Base-by-base conservation (phyloP, 2,329 filamentous ascomycete species). In the Sporothrix phasma region DNA sequence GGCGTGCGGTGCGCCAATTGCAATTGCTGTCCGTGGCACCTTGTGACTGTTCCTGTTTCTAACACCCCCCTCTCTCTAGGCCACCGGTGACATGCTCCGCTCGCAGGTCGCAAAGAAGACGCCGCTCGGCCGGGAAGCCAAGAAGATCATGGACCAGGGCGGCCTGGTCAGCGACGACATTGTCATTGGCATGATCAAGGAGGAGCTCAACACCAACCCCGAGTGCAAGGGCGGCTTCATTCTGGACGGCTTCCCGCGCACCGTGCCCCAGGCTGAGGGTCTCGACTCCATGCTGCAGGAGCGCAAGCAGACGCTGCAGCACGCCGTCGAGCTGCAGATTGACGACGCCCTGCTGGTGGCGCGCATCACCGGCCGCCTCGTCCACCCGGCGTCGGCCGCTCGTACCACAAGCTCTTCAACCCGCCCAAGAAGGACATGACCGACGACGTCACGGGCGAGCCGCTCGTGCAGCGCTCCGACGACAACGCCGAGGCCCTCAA, bases 81-180 rank as follows among this genome's bases (percentile, higher is more conserved):
- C 94, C 68, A 99, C 94, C 66, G 94, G 94, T 76, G 94, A 99
- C 79, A 99, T 99, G 94, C 85, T 99, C 74, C 92, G 94, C 74
- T 96, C 92, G 70, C 94, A 99, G 79, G 94, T 99, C 74, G 89
- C 93, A 69, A 95, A 96, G 81, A 97, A 97, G 87, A 99, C 94
- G 65, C 79, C 89, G 66, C 86, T 99, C 69, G 94, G 94, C 71
- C 86, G 89, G 74, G 92, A 97, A 81, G 94, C 94, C 70, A 99
- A 99, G 88, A 97, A 97, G 87, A 99, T 99, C 78, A 99, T 99
- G 94, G 94, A 99, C 75, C 89, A 93, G 76, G 94, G 94, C 72
- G 93, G 93, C 71, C 86, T 99, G 66, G 94, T 99, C 76, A 96
- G 92, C 77, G 94, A 99, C 78, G 93, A 97, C 75, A 99, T 99